A percentile compares a stretch with the other conserved stretches of the same genome.
Conservation (phyloP, 495 filamentous ascomycete species). For the Daldinia vernicosa region DNA sequence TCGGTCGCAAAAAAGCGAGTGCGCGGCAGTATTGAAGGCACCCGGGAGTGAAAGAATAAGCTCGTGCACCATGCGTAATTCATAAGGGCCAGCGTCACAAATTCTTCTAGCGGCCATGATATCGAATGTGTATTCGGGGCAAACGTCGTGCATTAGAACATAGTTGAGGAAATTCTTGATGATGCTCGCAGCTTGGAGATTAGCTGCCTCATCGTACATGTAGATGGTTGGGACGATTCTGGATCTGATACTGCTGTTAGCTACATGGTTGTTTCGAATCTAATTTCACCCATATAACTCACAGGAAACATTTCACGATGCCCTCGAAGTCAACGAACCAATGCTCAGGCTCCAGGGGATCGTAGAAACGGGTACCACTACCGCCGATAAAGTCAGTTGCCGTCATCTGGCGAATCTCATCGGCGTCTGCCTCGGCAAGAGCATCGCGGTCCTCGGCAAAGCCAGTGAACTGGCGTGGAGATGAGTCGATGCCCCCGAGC, state of each 20-base stretch:
- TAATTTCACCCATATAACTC: conserved; percentile 37
- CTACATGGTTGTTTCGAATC: background rate
- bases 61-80: conserved; percentile 67
- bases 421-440: conserved; percentile 61
- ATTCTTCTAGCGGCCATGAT: conserved; percentile 71
- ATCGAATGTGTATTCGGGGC: conserved; percentile 76
- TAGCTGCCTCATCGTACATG: conserved; percentile 43
- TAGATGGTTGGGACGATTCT: conserved; percentile 34
- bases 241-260: conserved; percentile 53
- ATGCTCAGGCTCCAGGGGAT: conserved; percentile 54
- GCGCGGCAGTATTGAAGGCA: conserved; percentile 70
- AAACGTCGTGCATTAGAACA: conserved; percentile 82
- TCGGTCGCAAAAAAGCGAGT: conserved; percentile 40
- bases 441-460: conserved; percentile 63
- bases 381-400: conserved; percentile 67
- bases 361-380: conserved; percentile 53
- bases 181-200: conserved; percentile 52
- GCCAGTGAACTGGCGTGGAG: conserved; percentile 72
- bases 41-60: conserved; percentile 68
- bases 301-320: conserved; percentile 83
- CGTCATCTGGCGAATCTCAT: conserved; percentile 68
- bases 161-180: conserved; percentile 91
- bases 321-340: conserved; percentile 84
- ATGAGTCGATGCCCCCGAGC: conserved; percentile 81
- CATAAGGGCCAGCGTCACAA: conserved; percentile 72